Conservation (phyloP, 1,284 basidiomycete species). For the Phellopilus nigrolimitatus region DNA sequence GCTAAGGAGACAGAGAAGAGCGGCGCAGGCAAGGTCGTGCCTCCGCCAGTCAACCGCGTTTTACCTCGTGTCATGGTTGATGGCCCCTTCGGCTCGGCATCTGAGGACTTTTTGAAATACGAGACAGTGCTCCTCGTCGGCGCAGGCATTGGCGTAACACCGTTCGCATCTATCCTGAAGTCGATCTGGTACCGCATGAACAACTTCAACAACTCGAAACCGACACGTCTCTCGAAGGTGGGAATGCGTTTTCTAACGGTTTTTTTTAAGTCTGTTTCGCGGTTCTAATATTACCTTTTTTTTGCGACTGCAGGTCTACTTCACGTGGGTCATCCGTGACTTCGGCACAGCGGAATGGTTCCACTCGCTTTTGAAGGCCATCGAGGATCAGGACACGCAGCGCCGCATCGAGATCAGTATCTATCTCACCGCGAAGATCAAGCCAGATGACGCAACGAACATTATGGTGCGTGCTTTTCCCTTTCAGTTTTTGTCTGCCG, state of each 20-base stretch:
- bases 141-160: slow-evolving; percentile 89
- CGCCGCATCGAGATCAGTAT: slow-evolving; percentile 87
- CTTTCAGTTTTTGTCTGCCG: background rate
- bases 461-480: slow-evolving; percentile 55
- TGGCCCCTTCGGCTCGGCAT: slow-evolving; percentile 81
- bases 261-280: background rate
- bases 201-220: slow-evolving; percentile 64
- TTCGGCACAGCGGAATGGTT: slow-evolving; percentile 88
- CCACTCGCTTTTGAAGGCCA: slow-evolving; percentile 85
- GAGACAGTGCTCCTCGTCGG: slow-evolving; percentile 84
- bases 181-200: slow-evolving; percentile 95
- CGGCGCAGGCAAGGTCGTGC: slow-evolving; percentile 54
- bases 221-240: slow-evolving; percentile 73
- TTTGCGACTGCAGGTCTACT: slow-evolving; percentile 76
- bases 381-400: slow-evolving; percentile 84
- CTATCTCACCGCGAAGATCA: slow-evolving; percentile 83
- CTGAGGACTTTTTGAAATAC: slow-evolving; percentile 82
- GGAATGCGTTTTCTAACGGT: background rate
- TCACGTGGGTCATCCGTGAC: slow-evolving; percentile 87
- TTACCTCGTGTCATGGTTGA: slow-evolving; percentile 89
- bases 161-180: slow-evolving; percentile 88
- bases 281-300: background rate
- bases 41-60: slow-evolving; percentile 59
- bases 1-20: slow-evolving; percentile 30
- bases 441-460: slow-evolving; percentile 86